Base-by-base conservation (phyloP, 441 rosid species). In the Pelargonium exstipulatum region DNA sequence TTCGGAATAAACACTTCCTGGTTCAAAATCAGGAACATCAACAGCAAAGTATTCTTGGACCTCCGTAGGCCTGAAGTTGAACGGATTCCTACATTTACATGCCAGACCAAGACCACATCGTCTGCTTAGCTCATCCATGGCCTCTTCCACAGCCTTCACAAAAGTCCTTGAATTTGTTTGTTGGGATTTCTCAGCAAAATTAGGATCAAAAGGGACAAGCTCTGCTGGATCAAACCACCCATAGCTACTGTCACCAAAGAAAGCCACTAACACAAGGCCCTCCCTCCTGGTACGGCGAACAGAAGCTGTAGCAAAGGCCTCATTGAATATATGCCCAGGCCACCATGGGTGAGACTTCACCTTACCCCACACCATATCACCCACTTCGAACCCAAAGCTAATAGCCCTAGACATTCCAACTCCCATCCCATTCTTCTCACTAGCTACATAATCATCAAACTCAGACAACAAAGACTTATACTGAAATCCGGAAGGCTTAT, bases 321-420 rank as follows among this genome's bases (percentile, higher is more conserved):
- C 95, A 62, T 88, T 91, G 49, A 91, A 94, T 65, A 94, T 94
- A 74, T 91, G 99, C 48, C 99, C 99, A 0, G 99, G 99, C 97
- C 99, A 94, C 94, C 95, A 91, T 0, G 99, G 99, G 75, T 94
- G 99, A 20, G 99, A 94, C 83, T 94, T 94, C 62, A 94, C 99
- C 72, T 91, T 90, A 20, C 96, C 99, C 99, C 99, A 94, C 46
- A 94, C 96, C 96, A 94, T 81, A 80, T 91, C 97, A 43, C 99
- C 97, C n/a, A 94, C 87, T 71, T 88, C 85, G 77, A 91, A 85
- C 0, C 96, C 97, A 71, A 82, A 88, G 69, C 85, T 88, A 81
- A 83, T 73, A 0, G 95, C 90, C 82, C 93, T 87, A 0, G 91
- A 84, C 0, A 88, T 82, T 24, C 91, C 92, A 3, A 74, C 82